Percentiles rank a stretch among this genome's conserved stretches.
Conservation (phyloP, 352 stramenopile genomes). For the Pythium coloratum region DNA sequence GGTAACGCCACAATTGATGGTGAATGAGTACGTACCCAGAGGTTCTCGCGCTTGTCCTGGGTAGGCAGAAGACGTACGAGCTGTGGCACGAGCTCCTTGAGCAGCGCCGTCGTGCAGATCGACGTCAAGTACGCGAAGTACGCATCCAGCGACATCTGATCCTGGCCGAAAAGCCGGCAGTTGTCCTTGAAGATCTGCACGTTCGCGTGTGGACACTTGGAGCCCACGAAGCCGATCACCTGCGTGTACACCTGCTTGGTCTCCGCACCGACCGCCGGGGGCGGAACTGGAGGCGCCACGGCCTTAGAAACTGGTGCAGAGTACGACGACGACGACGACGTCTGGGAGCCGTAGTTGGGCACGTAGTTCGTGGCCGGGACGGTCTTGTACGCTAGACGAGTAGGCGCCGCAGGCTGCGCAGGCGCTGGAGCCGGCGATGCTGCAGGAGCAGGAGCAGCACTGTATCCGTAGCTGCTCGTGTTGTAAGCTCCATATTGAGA, state of each 20-base stretch:
- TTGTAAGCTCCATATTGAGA: constrained; percentile 3
- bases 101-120: constrained; percentile 67
- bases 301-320: constrained; percentile 39
- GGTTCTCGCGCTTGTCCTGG: constrained; percentile 78
- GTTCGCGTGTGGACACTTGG: constrained; percentile 80
- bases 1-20: too few relatives aligned
- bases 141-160: constrained; percentile 81
- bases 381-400: constrained; percentile 23
- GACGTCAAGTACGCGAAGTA: constrained; percentile 84
- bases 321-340: constrained; percentile 7
- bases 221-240: constrained; percentile 77
- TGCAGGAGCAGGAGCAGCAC: constrained; percentile 18
- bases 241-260: constrained; percentile 84
- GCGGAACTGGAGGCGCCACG: constrained; percentile 48
- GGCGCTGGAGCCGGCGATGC: constrained; percentile 20
- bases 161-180: constrained; percentile 84
- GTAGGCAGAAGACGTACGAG: constrained; percentile 82
- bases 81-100: constrained; percentile 81
- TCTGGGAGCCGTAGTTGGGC: constrained; percentile 22
- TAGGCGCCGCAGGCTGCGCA: constrained; percentile 3
- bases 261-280: constrained; percentile 53
- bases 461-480: constrained; percentile 14
- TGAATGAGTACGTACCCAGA: constrained; percentile 58
- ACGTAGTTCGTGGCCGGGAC: constrained; percentile 33
- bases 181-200: constrained; percentile 88